Percentiles rank a stretch among this genome's conserved stretches.
Conservation (phyloP, 805 yeast species). For the Ogataea pilisensis region DNA sequence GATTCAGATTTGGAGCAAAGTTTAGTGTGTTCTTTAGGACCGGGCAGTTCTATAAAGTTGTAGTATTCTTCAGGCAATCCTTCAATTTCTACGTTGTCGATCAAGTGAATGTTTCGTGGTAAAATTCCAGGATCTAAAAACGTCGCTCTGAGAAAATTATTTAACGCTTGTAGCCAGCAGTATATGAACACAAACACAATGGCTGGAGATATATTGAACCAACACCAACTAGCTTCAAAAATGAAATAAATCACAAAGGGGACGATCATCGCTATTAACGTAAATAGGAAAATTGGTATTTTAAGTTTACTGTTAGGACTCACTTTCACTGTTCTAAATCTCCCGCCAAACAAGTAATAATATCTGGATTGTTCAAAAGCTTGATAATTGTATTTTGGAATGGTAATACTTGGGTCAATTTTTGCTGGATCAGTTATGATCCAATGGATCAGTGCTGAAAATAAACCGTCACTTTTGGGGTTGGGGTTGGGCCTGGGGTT, state of each 20-base stretch:
- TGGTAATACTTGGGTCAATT: background rate
- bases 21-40: too few relatives aligned
- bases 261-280: constrained; percentile 6
- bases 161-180: constrained; percentile 47
- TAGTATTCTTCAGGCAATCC: constrained; percentile 57
- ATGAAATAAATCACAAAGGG: constrained; percentile 52
- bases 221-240: constrained; percentile 48
- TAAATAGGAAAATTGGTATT: constrained; percentile 9
- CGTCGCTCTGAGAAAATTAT: constrained; percentile 50
- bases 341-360: constrained; percentile 62
- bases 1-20: background rate
- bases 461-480: too few relatives aligned
- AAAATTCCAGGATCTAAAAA: constrained; percentile 66
- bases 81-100: constrained; percentile 30
- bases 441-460: constrained; percentile 3
- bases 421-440: constrained; percentile 7
- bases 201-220: constrained; percentile 55
- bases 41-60: constrained; percentile 47
- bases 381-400: constrained; percentile 37
- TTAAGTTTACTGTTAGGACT: constrained; percentile 4
- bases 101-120: constrained; percentile 63
- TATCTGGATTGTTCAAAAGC: constrained; percentile 37
- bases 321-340: constrained; percentile 43
- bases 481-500: too few relatives aligned
- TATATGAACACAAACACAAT: constrained; percentile 55